Evolutionary conservation across 495 filamentous ascomycete genomes (phyloP), one percentile per base, ranked within the genome.

Genomic region (Tirmania nivea): DNA sequence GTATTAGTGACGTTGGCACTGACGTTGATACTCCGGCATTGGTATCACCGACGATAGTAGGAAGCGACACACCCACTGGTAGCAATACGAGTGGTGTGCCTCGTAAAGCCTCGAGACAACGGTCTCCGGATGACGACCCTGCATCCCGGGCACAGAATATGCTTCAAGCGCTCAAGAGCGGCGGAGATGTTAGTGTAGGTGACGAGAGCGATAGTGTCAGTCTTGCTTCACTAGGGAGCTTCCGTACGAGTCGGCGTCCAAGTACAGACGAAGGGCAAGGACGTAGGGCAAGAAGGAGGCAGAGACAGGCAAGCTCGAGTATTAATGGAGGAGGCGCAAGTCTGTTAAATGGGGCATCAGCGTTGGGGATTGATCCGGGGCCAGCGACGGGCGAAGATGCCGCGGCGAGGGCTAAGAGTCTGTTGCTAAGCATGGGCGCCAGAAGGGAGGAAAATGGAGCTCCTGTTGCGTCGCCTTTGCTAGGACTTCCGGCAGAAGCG

Each of bases 331-430:
- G 55, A 7, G 56, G 60, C 34, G 10, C 14, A 6, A 17, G 36
- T 56, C 10, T 17, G 17, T 31, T 31, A 31, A n/a, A 31, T 17
- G 39, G 45, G 54, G 12, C 54, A 20, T 56, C 48, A 31, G 21
- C 3, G 14, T 25, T 34, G 49, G 39, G 39, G 14, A 45, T 19
- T 14, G 39, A 34, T 21, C 34, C 45, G 48, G 54, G 16, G 34
- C 42, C 17, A 35, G 58, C 60, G 39, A 54, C 52, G 12, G 54
- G 37, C 4, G 61, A 64, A 35, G 61, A 59, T 42, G 57, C 34
- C 63, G 66, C 34, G 66, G 63, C 60, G 67, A 69, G 36, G 70
- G 71, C 61, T 72, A 76, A 63, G 69, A 70, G 53, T 67, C 71
- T 53, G 59, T 59, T 36, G 70, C 76, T 56, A 63, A 65, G 37